A percentile compares a stretch with the other conserved stretches of the same genome.
Conservation (phyloP, 192 early-diverging fungal species). For the Cladochytrium replicatum region DNA sequence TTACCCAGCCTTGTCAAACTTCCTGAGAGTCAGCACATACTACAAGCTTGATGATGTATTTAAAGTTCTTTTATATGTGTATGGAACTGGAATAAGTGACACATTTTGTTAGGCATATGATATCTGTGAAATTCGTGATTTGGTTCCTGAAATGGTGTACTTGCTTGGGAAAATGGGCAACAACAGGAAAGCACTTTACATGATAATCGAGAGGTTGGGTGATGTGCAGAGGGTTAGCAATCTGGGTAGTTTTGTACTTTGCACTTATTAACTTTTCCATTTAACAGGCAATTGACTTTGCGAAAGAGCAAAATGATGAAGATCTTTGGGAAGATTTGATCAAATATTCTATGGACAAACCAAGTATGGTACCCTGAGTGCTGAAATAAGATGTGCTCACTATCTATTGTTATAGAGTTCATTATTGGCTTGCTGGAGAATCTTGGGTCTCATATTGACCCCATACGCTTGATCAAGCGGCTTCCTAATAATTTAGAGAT, state of each 20-base stretch:
- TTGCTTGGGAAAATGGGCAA: constrained; percentile 96
- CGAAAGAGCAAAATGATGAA: constrained; percentile 93
- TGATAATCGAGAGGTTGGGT: constrained; percentile 83
- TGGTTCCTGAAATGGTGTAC: constrained; percentile 97
- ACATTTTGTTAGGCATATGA: constrained; percentile 50
- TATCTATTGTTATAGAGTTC: constrained; percentile 50
- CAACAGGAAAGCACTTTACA: constrained; percentile 80
- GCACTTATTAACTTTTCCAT: constrained; percentile 11
- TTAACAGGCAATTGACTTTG: constrained; percentile 87
- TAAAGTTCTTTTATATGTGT: constrained; percentile 1
- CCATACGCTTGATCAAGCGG: constrained; percentile 63
- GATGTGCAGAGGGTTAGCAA: constrained; percentile 71
- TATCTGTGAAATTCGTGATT: constrained; percentile 70
- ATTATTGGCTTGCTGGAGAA: constrained; percentile 88
- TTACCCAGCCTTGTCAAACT: constrained; percentile 62
- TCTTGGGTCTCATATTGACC: constrained; percentile 76
- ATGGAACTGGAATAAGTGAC: constrained; percentile 12
- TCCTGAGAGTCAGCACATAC: constrained; percentile 67
- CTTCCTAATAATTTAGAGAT: constrained; percentile 76
- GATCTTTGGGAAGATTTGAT: constrained; percentile 93
- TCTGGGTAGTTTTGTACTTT: background rate
- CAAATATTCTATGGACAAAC: constrained; percentile 90
- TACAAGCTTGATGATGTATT: constrained; percentile 66
- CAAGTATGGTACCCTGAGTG: constrained; percentile 46
- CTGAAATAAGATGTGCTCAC: background rate